These are phyloP conservation scores for Zygoascus ofunaensis DNA, from an alignment of 805 yeast species.

Conservation along the genomic window DNA sequence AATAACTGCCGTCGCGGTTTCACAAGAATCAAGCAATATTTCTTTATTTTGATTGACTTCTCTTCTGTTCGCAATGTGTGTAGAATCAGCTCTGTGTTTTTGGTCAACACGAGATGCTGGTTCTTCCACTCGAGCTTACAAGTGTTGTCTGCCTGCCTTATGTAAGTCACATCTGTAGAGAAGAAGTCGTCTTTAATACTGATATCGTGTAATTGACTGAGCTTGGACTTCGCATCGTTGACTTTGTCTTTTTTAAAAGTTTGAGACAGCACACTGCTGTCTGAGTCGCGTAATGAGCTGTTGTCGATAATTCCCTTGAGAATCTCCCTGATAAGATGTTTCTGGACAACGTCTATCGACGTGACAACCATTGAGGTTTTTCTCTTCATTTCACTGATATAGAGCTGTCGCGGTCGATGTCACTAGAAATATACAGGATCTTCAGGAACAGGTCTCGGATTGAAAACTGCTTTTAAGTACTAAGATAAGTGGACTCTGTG, in stretches of 20 bases:
- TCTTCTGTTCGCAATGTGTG: neutral
- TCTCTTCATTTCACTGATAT: neutral
- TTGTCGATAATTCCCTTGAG: neutral
- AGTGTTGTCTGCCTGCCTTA: neutral
- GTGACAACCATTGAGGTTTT: neutral
- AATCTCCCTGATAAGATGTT: neutral
- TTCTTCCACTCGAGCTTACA: neutral
- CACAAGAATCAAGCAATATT: neutral
- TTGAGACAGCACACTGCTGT: neutral
- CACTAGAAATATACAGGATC: too few relatives aligned
- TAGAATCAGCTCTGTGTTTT: neutral
- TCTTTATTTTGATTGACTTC: neutral
- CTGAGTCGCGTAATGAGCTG: neutral
- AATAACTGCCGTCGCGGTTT: neutral
- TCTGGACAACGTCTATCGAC: neutral
- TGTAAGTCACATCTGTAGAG: neutral
- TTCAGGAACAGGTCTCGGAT: too few relatives aligned
- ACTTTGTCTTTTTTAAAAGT: neutral
- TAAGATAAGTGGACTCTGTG: too few relatives aligned
- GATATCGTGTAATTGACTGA: neutral
- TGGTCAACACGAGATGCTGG: neutral
- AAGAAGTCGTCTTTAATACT: neutral
- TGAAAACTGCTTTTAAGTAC: too few relatives aligned
- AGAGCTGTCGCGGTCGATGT: too few relatives aligned
- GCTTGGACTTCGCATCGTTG: too few relatives aligned